A percentile compares a stretch with the other conserved stretches of the same genome.
These are phyloP conservation scores for Rhododendron henanense DNA, from an alignment of 148 eudicot genomes.

Conservation along the genomic window DNA sequence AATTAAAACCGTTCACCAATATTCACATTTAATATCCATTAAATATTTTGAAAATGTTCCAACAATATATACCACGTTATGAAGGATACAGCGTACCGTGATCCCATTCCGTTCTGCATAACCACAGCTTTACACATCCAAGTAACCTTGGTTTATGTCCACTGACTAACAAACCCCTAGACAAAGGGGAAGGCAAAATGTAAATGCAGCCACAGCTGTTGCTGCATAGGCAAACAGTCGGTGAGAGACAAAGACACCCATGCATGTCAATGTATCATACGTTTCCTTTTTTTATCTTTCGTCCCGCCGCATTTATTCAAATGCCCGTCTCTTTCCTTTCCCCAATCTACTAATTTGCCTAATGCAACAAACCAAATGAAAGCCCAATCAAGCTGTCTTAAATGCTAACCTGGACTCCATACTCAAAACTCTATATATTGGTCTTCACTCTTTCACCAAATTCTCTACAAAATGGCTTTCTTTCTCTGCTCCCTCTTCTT, in stretches of 20 bases:
- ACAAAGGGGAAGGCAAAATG: neutral
- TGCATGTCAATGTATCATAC: neutral
- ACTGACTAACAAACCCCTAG: neutral
- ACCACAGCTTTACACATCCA: neutral
- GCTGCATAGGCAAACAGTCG: conserved; percentile 7
- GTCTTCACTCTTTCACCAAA: neutral
- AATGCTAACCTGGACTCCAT: conserved; percentile 6
- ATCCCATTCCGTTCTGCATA: neutral
- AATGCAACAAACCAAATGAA: neutral
- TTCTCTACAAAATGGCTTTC: conserved; percentile 16
- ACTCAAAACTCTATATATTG: neutral
- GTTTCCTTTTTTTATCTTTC: neutral
- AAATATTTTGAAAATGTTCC: too few species aligned
- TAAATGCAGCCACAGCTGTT: conserved; percentile 1
- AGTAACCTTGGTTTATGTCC: neutral
- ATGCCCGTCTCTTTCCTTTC: conserved; percentile 12
- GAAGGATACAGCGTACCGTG: neutral
- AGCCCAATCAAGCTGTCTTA: neutral
- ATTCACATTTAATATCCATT: too few species aligned
- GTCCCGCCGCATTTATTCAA: conserved; percentile 6
- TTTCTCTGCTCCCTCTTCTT: conserved; percentile 23
- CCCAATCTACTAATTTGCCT: neutral
- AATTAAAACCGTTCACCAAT: too few species aligned
- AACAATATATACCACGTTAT: too few species aligned
- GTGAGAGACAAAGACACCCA: neutral